phyloP scores from a whole-genome alignment of 176 grass and related monocot genomes.

The Hordeum marinum region DNA sequence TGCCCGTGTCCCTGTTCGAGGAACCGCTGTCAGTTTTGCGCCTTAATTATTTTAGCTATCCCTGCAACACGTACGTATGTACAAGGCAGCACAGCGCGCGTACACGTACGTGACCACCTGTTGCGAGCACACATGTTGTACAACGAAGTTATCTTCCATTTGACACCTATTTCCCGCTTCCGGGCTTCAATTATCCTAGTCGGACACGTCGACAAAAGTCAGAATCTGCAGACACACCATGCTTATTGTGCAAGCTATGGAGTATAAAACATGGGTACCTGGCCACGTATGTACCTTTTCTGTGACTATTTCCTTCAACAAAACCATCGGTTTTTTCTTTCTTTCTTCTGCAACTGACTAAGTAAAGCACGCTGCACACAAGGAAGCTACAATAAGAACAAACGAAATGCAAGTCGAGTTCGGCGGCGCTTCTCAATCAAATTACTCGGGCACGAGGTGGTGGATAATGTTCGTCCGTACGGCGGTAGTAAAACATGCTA shows the following conservation, averaged over 20 bases:
- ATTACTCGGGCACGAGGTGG: not conserved
- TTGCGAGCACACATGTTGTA: not conserved
- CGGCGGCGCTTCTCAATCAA: not conserved
- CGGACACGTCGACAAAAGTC: too few species aligned
- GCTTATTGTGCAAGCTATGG: not conserved
- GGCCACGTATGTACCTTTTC: not conserved
- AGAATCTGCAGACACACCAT: too few species aligned
- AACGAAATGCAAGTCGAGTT: not conserved
- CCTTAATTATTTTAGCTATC: not conserved
- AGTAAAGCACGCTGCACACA: too few species aligned
- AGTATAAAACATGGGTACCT: not conserved
- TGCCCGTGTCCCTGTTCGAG: too few species aligned
- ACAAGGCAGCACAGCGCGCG: not conserved
- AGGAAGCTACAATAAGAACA: not conserved
- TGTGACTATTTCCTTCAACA: too few species aligned
- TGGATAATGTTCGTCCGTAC: not conserved
- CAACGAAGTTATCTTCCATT: not conserved
- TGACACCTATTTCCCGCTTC: not conserved
- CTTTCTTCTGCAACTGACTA: too few species aligned
- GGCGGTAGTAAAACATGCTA: not conserved
- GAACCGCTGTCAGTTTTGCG: not conserved
- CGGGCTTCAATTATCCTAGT: too few species aligned
- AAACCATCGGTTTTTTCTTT: too few species aligned
- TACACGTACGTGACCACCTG: not conserved
- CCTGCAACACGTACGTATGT: not conserved